Conservation (phyloP, 768 basidiomycete species). For the Lentinula guzmanii region DNA sequence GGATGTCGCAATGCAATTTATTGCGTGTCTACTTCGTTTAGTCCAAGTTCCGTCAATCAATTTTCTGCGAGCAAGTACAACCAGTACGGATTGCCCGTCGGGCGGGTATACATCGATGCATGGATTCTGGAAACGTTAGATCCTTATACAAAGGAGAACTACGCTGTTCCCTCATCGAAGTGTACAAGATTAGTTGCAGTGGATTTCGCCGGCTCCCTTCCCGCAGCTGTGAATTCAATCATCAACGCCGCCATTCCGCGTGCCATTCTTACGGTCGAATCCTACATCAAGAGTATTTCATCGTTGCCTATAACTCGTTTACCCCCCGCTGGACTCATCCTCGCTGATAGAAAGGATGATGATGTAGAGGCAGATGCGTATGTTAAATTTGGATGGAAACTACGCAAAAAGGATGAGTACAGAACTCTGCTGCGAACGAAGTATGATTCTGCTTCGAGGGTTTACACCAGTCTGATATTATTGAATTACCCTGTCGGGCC, state of each 20-base stretch:
- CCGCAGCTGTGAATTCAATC: slow-evolving; percentile 78
- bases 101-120: slow-evolving; percentile 81
- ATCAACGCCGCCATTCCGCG: slow-evolving; percentile 76
- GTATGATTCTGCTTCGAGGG: slow-evolving; percentile 43
- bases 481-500: slow-evolving; percentile 27
- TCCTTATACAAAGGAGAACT: slow-evolving; percentile 90
- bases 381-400: slow-evolving; percentile 44
- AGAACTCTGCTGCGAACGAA: slow-evolving; percentile 50
- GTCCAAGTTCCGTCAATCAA: slow-evolving; percentile 48
- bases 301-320: slow-evolving; percentile 63
- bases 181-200: slow-evolving; percentile 82
- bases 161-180: slow-evolving; percentile 87
- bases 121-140: slow-evolving; percentile 97
- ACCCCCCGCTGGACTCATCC: slow-evolving; percentile 58
- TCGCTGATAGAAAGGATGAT: slow-evolving; percentile 47
- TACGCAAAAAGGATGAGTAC: slow-evolving; percentile 53
- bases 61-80: slow-evolving; percentile 73
- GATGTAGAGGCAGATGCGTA: slow-evolving; percentile 27
- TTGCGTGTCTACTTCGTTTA: slow-evolving; percentile 79
- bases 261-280: slow-evolving; percentile 68
- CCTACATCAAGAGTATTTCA: slow-evolving; percentile 58
- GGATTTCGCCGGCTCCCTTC: slow-evolving; percentile 83
- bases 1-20: slow-evolving; percentile 60
- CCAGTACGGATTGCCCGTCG: slow-evolving; percentile 64
- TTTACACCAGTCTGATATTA: slow-evolving; percentile 47